Conservation (phyloP, 306 rosid genomes). For the Ammopiptanthus mongolicus region DNA sequence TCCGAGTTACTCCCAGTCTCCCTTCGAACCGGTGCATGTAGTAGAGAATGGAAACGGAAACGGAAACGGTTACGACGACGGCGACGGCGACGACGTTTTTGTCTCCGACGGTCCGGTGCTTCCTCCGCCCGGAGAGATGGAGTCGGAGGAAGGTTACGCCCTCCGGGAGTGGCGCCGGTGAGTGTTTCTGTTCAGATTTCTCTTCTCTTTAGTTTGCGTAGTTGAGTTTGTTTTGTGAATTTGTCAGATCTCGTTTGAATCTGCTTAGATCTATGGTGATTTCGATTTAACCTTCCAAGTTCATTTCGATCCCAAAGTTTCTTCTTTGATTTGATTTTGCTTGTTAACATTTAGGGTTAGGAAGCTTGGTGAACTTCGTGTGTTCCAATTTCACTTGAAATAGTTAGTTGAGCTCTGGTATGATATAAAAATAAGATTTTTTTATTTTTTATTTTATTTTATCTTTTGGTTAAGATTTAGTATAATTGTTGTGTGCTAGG, state of each 20-base stretch:
- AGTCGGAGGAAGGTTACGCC: slow-evolving; percentile 72
- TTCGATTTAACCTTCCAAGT: slow-evolving; percentile 2
- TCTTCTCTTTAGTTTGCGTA: neutral
- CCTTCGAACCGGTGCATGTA: slow-evolving; percentile 47
- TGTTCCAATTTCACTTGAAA: slow-evolving; percentile 10
- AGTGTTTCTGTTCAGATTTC: slow-evolving; percentile 40
- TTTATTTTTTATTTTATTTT: neutral
- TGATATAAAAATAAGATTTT: neutral
- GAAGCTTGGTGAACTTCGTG: neutral
- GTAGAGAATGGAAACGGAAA: slow-evolving; percentile 64
- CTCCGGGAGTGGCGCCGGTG: slow-evolving; percentile 99
- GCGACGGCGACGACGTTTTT: slow-evolving; percentile 52
- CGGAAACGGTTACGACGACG: slow-evolving; percentile 24
- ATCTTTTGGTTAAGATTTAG: neutral
- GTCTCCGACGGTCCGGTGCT: slow-evolving; percentile 83
- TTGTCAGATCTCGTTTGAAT: slow-evolving; percentile 34
- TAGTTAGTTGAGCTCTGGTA: slow-evolving; percentile 17
- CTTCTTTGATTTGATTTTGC: neutral
- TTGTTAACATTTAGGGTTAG: neutral
- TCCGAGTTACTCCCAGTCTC: slow-evolving; percentile 59
- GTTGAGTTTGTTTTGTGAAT: slow-evolving; percentile 7
- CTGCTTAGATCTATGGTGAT: slow-evolving; percentile 35
- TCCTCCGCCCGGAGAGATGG: slow-evolving; percentile 80
- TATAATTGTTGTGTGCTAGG: neutral
- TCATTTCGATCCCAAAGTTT: slow-evolving; percentile 15